Evolutionary conservation across 495 filamentous ascomycete genomes (phyloP).

Genomic region (Penicillium parvum): DNA sequence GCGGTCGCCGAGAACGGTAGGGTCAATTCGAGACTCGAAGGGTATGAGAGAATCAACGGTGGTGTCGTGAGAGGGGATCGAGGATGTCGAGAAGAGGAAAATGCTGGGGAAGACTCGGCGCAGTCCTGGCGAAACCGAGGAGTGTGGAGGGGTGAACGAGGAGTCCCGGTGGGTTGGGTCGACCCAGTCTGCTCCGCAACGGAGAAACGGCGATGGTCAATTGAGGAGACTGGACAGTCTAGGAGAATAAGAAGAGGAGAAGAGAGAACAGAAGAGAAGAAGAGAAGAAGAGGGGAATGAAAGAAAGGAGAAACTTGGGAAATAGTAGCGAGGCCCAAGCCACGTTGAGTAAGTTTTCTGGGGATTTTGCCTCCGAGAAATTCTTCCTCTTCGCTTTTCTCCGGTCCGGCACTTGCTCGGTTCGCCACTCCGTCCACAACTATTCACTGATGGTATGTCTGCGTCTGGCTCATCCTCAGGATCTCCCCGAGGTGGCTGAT

Average conservation of each 20-base stretch:
- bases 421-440: no score
- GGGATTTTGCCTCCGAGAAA: no score
- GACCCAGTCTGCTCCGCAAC: conserved; percentile 4
- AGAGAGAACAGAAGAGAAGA: no score
- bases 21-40: not conserved
- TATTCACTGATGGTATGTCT: conserved; percentile 1
- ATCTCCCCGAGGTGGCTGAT: conserved; percentile 13
- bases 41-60: no score
- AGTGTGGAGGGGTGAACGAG: conserved; percentile 3
- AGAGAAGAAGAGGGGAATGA: no score
- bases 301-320: no score
- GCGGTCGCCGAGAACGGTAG: conserved; percentile 1
- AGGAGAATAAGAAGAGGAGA: not conserved
- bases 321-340: no score
- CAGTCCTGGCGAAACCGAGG: not conserved
- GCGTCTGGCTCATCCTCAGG: conserved; percentile 2
- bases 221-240: not conserved
- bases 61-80: not conserved
- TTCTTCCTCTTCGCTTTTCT: no score
- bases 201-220: no score
- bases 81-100: not conserved
- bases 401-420: not conserved
- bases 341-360: no score
- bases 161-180: conserved; percentile 1
- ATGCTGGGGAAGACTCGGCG: no score